Percentiles rank a stretch among this genome's conserved stretches.
phyloP scores from a whole-genome alignment of 768 basidiomycete genomes.

The Kwoniella shandongensis region DNA sequence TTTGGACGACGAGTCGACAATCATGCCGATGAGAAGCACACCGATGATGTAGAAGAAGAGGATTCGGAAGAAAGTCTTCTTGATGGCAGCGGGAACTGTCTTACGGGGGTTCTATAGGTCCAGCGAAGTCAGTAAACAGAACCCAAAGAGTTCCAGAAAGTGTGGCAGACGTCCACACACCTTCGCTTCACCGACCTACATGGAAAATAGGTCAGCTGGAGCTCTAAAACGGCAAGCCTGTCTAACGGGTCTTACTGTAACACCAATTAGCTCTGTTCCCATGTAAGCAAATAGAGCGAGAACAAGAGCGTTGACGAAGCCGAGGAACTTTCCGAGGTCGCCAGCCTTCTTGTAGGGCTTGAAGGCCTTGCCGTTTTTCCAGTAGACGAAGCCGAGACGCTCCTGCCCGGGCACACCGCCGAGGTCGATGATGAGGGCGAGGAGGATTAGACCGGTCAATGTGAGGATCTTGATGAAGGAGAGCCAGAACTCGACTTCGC shows the following conservation, averaged over 20 bases:
- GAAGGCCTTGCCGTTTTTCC: slow-evolving; percentile 37
- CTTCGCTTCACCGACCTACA: slow-evolving; percentile 23
- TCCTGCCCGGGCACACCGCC: slow-evolving; percentile 62
- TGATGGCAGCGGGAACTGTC: slow-evolving; percentile 49
- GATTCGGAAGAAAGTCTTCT: slow-evolving; percentile 60
- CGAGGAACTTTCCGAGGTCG: slow-evolving; percentile 29
- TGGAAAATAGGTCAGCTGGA: too few relatives aligned
- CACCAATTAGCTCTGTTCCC: slow-evolving; percentile 17
- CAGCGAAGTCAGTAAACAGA: too few relatives aligned
- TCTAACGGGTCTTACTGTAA: too few relatives aligned
- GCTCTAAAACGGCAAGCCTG: too few relatives aligned
- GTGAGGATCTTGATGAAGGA: slow-evolving; percentile 25
- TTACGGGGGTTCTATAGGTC: slow-evolving; percentile 38
- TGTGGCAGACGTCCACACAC: slow-evolving; percentile 1
- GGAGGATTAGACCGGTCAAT: slow-evolving; percentile 47
- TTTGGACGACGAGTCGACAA: slow-evolving; percentile 69
- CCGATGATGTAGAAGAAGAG: slow-evolving; percentile 75
- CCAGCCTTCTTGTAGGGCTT: slow-evolving; percentile 16
- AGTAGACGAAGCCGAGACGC: slow-evolving; percentile 56
- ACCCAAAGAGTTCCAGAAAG: neutral
- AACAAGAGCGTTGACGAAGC: slow-evolving; percentile 31
- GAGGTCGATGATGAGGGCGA: slow-evolving; percentile 45
- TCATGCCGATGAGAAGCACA: slow-evolving; percentile 66
- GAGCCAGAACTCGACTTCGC: slow-evolving; percentile 21
- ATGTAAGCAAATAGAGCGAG: slow-evolving; percentile 30